These are phyloP conservation scores for Xylaria intraflava DNA, from an alignment of 495 filamentous ascomycete genomes.

Conservation along the genomic window DNA sequence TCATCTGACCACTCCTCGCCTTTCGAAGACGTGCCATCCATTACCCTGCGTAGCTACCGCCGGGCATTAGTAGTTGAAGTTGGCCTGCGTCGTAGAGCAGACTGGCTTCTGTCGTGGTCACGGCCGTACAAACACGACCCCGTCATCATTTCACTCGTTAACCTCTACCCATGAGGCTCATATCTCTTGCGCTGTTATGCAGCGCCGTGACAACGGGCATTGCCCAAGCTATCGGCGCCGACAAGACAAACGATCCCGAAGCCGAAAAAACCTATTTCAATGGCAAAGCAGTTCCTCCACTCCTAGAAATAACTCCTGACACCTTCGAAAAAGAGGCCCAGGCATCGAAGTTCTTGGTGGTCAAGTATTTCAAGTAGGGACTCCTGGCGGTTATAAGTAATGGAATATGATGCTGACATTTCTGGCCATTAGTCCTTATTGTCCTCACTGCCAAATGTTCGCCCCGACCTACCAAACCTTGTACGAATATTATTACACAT, in stretches of 20 bases:
- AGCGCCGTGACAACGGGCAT: constrained; percentile 33
- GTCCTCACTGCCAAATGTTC: constrained; percentile 70
- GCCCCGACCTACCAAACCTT: constrained; percentile 87
- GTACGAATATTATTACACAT: constrained; percentile 95
- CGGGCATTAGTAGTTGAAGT: neutral
- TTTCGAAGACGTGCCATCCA: neutral
- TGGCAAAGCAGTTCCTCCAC: constrained; percentile 66
- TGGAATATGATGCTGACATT: neutral
- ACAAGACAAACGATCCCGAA: constrained; percentile 22
- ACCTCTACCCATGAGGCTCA: constrained; percentile 26
- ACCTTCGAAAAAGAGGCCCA: constrained; percentile 37
- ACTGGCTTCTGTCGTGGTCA: neutral
- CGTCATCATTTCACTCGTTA: constrained; percentile 1
- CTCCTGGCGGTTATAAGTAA: neutral
- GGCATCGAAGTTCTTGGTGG: constrained; percentile 37
- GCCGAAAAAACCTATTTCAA: constrained; percentile 65
- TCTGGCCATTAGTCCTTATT: constrained; percentile 45
- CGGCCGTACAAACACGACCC: neutral
- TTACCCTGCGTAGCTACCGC: neutral
- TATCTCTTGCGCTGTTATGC: constrained; percentile 32
- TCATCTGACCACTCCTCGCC: neutral
- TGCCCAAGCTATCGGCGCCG: constrained; percentile 30
- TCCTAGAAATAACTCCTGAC: constrained; percentile 47
- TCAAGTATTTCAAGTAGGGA: constrained; percentile 45
- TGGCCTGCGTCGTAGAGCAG: neutral